A percentile compares a stretch with the other conserved stretches of the same genome.
Evolutionary conservation across 768 basidiomycete species (phyloP).

Genomic region (Pseudohyphozyma bogoriensis): DNA sequence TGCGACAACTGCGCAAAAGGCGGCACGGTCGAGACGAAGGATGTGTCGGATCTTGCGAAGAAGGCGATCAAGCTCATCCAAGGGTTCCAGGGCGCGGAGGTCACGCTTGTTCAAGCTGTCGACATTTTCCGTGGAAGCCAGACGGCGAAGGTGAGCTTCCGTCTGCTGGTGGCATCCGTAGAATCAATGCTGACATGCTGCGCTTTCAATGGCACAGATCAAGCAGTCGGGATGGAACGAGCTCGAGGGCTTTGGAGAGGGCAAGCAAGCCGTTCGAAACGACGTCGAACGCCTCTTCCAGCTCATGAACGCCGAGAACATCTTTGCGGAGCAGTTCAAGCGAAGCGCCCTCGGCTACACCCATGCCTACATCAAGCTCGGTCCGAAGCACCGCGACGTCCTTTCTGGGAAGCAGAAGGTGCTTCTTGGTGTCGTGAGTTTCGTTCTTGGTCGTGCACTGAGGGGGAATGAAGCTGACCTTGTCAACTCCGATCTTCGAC

Average conservation of each 20-base stretch:
- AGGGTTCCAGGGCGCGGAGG: conserved; percentile 44
- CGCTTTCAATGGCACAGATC: conserved; percentile 39
- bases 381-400: conserved; percentile 1
- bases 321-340: conserved; percentile 47
- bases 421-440: background rate
- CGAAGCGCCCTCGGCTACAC: conserved; percentile 41
- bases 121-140: conserved; percentile 60
- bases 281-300: conserved; percentile 59
- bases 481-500: no score
- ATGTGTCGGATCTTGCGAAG: conserved; percentile 55
- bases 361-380: conserved; percentile 38
- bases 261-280: conserved; percentile 46
- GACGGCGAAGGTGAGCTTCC: conserved; percentile 33
- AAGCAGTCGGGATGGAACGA: conserved; percentile 46
- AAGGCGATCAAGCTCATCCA: conserved; percentile 54
- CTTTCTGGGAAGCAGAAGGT: conserved; percentile 1
- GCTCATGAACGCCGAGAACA: conserved; percentile 47
- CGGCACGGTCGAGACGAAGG: conserved; percentile 50
- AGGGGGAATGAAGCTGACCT: background rate
- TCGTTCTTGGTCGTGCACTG: background rate
- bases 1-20: conserved; percentile 75
- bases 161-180: no score
- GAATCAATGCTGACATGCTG: background rate
- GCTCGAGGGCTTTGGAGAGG: conserved; percentile 49
- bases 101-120: conserved; percentile 54